Percentiles rank a stretch among this genome's conserved stretches.
Evolutionary conservation across 306 rosid genomes (phyloP).

Genomic region (Vachellia pachyceras): DNA sequence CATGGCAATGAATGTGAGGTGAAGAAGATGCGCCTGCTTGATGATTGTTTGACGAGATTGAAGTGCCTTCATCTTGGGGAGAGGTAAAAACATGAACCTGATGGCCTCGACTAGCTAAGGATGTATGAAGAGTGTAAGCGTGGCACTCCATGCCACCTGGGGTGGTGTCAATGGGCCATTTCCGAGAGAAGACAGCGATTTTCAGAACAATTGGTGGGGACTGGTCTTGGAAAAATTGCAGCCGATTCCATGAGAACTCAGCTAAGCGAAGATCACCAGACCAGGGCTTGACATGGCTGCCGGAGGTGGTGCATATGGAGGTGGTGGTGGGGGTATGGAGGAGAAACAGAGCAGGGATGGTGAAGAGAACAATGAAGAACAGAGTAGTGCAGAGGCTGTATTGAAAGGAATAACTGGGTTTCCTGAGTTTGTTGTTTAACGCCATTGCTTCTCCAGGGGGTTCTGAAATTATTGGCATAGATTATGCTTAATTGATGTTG

Average conservation of each 20-base stretch:
- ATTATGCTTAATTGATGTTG: conserved; percentile 21
- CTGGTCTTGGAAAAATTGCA: conserved; percentile 44
- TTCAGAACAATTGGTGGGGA: conserved; percentile 57
- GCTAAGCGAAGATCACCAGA: conserved; percentile 80
- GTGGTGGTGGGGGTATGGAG: conserved; percentile 64
- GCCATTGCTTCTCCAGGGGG: conserved; percentile 57
- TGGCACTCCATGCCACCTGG: conserved; percentile 99
- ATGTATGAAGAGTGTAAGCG: conserved; percentile 83
- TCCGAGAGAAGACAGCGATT: conserved; percentile 88
- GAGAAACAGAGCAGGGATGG: conserved; percentile 71
- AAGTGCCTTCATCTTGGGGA: conserved; percentile 35
- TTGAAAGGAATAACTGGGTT: conserved; percentile 47
- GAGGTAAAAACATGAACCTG: conserved; percentile 87
- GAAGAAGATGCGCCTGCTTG: conserved; percentile 48
- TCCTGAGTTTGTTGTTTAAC: conserved; percentile 61
- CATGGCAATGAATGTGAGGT: conserved; percentile 77
- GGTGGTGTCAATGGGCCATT: conserved; percentile 83
- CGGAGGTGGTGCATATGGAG: conserved; percentile 61
- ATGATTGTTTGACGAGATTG: conserved; percentile 22
- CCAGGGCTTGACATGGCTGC: conserved; percentile 53
- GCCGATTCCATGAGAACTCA: conserved; percentile 85
- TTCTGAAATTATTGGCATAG: conserved; percentile 33
- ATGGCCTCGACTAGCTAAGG: conserved; percentile 82
- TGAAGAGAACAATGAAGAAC: conserved; percentile 75
- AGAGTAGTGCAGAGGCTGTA: conserved; percentile 67